These are phyloP conservation scores for Galium porrigens DNA, from an alignment of 305 asterid species.

Conservation along the genomic window DNA sequence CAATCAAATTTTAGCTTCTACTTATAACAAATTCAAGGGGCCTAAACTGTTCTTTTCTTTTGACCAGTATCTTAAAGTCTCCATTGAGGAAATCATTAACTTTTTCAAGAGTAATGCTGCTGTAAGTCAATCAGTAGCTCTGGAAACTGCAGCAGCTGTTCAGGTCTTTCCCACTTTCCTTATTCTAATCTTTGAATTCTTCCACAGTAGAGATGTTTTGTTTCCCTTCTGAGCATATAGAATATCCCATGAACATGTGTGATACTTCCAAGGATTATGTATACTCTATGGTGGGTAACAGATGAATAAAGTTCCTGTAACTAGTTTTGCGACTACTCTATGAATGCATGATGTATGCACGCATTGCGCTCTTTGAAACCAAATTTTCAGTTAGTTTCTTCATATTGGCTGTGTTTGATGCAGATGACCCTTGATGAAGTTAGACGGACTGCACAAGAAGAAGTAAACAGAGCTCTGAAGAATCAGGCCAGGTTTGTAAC, in stretches of 20 bases:
- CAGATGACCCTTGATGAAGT: slow-evolving; percentile 89
- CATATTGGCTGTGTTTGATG: slow-evolving; percentile 3
- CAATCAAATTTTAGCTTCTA: neutral
- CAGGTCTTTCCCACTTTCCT: slow-evolving; percentile 41
- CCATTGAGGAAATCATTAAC: slow-evolving; percentile 56
- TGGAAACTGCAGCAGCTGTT: slow-evolving; percentile 93
- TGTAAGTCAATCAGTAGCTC: slow-evolving; percentile 76
- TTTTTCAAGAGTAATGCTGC: slow-evolving; percentile 69
- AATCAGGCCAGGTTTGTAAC: slow-evolving; percentile 59
- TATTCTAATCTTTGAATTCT: slow-evolving; percentile 10
- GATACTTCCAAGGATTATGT: neutral
- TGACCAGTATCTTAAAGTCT: slow-evolving; percentile 74
- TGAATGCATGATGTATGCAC: neutral
- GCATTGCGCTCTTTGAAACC: neutral
- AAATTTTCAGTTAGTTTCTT: neutral
- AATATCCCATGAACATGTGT: neutral
- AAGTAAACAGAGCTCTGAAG: slow-evolving; percentile 72
- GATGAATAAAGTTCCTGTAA: neutral
- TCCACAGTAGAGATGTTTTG: neutral
- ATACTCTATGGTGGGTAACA: neutral
- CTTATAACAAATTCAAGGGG: neutral
- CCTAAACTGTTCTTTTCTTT: slow-evolving; percentile 17
- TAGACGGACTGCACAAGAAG: slow-evolving; percentile 76
- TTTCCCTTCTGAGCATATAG: neutral
- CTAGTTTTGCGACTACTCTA: neutral